Evolutionary conservation across 208 protist genomes (phyloP), one percentile per base, ranked within the genome.

Genomic region (Novymonas esmeraldas): DNA sequence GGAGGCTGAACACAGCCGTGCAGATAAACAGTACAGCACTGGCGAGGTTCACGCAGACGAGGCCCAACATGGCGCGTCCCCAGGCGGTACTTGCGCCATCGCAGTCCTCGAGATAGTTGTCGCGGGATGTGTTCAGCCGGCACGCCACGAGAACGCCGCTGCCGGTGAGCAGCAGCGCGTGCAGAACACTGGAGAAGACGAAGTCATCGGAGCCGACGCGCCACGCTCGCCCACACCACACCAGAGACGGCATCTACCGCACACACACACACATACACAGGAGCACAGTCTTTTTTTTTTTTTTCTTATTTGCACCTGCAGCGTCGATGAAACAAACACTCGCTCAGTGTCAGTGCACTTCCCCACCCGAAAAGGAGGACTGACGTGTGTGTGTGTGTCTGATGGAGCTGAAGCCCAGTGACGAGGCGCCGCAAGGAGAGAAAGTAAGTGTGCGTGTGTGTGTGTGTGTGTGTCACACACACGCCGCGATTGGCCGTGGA

Each of bases 161-260:
- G 2, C 57, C 38, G 28, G 73, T 1, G 38, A 75, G 54, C 41
- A 93, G 16, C 5, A 63, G 34, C 14, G 84, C 78, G 63, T 81
- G 82, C 20, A 87, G 59, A 0, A 83, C 9, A 41, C 90, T 82
- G 3, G 84, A 87, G 50, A 91, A 85, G 52, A 52, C 68, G 63
- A 93, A 93, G 68, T 94, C 89, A 65, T 96, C 91, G 14, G 88
- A 50, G 44, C 57, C 82, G 7, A 84, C 78, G 13, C 87, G 81
- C 89, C 91, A 96, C 24, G 77, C 75, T 16, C 91, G 87, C 29
- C 85, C 73, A 45, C 68, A 85, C 82, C 88, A 93, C n/a, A 67
- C 41, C 48, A 96, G 64, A 0, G 91, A 73, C 6, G 91, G 91
- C 91, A 96, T 96, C 9, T 5, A 13, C 14, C 13, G 22, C 41